Evolutionary conservation across 2,329 filamentous ascomycete genomes (phyloP).

Genomic region (Hortaea sp.): DNA sequence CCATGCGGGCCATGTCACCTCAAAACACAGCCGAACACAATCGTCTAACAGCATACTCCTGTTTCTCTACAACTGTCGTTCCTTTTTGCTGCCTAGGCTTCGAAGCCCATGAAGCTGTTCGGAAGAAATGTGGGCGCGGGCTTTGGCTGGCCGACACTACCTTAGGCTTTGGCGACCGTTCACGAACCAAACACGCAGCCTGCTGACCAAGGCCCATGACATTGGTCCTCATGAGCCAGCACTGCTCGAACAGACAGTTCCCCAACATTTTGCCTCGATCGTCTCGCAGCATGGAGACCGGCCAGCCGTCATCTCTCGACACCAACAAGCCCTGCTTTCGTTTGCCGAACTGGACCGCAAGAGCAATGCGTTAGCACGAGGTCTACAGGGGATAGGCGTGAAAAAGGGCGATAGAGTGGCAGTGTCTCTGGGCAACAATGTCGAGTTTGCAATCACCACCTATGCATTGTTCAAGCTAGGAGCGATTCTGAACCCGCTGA

Average conservation of each 20-base stretch:
- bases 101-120: constrained; percentile 7
- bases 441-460: constrained; percentile 73
- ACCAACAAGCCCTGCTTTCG: constrained; percentile 57
- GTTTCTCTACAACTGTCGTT: not conserved
- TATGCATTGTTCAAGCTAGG: constrained; percentile 92
- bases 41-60: not conserved
- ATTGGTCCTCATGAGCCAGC: constrained; percentile 41
- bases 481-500: constrained; percentile 83
- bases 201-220: constrained; percentile 21
- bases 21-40: no score
- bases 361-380: constrained; percentile 66
- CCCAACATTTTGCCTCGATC: constrained; percentile 59
- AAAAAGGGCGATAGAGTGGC: constrained; percentile 75
- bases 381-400: constrained; percentile 59
- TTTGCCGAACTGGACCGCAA: constrained; percentile 65
- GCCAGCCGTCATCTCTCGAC: constrained; percentile 47
- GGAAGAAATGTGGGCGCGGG: constrained; percentile 13
- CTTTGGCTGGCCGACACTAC: constrained; percentile 12
- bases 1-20: no score
- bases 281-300: constrained; percentile 56
- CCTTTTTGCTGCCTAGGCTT: not conserved
- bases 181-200: constrained; percentile 1
- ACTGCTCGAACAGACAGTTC: constrained; percentile 58
- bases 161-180: not conserved
- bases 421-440: constrained; percentile 73